These are phyloP conservation scores for Coelastrella sp. DNA, from an alignment of 139 green algal genomes.

Conservation along the genomic window DNA sequence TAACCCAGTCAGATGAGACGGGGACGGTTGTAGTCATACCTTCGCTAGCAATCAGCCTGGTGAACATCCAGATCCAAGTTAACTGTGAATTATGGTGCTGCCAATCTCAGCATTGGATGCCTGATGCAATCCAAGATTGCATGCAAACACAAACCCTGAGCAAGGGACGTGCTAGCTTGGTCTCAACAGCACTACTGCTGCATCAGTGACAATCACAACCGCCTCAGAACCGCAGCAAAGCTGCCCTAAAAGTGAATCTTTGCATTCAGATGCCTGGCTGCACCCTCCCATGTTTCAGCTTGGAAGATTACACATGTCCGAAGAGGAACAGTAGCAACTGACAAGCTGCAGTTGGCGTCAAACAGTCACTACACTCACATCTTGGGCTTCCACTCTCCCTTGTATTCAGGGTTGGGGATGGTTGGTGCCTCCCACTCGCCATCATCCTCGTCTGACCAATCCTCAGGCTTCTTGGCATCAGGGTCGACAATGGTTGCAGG, in stretches of 20 bases:
- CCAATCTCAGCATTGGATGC: not conserved
- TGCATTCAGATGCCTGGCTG: too few relatives aligned
- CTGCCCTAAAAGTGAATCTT: too few relatives aligned
- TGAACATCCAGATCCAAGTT: too few relatives aligned
- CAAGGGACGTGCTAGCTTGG: too few relatives aligned
- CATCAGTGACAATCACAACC: not conserved
- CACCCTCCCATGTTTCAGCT: too few relatives aligned
- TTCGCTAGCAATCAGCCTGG: too few relatives aligned
- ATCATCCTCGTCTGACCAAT: slow-evolving; percentile 95
- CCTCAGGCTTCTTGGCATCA: slow-evolving; percentile 88
- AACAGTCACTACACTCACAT: slow-evolving; percentile 59
- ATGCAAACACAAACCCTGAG: too few relatives aligned
- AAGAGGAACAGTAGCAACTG: not conserved
- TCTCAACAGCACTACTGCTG: not conserved
- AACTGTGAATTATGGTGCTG: not conserved
- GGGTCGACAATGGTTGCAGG: slow-evolving; percentile 84
- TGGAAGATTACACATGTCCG: not conserved
- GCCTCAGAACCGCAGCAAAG: too few relatives aligned
- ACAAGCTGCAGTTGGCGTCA: not conserved
- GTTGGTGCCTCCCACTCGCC: slow-evolving; percentile 90
- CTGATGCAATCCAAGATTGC: too few relatives aligned
- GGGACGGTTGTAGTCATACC: too few relatives aligned
- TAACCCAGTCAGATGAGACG: too few relatives aligned
- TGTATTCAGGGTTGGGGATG: slow-evolving; percentile 93
- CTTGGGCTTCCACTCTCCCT: slow-evolving; percentile 91